Conservation (phyloP, 2,329 filamentous ascomycete species). For the Colletotrichum acutatum region DNA sequence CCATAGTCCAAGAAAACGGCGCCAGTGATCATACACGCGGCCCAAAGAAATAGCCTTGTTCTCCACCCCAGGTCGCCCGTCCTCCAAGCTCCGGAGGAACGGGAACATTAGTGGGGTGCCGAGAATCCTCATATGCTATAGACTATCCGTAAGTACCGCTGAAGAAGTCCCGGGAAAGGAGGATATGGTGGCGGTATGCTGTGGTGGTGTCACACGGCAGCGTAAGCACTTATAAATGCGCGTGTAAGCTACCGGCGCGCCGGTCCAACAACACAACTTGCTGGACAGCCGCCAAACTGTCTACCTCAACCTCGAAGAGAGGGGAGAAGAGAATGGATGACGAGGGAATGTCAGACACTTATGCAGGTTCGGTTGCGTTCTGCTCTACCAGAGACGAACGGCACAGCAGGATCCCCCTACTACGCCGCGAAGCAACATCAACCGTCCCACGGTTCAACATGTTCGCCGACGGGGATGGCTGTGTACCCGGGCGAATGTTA, state of each 20-base stretch:
- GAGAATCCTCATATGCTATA: background rate
- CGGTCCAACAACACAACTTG: background rate
- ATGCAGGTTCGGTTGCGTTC: background rate
- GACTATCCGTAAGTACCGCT: background rate
- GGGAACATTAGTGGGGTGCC: slow-evolving; percentile 9
- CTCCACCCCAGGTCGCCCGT: slow-evolving; percentile 6
- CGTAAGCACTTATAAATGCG: slow-evolving; percentile 15
- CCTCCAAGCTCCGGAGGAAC: slow-evolving; percentile 3
- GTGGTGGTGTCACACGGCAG: background rate
- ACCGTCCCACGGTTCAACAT: background rate
- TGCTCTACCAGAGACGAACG: background rate
- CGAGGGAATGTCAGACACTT: background rate
- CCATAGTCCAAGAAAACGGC: background rate
- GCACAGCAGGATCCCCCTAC: no score
- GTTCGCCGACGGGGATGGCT: background rate
- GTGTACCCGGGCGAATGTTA: slow-evolving; percentile 17
- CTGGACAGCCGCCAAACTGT: background rate
- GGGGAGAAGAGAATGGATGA: background rate
- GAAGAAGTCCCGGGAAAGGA: background rate
- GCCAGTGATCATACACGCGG: slow-evolving; percentile 5
- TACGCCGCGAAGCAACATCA: background rate
- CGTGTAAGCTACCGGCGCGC: background rate
- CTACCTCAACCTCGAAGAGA: background rate
- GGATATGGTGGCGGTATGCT: background rate
- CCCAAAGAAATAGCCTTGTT: slow-evolving; percentile 23